Base-by-base conservation (phyloP, 805 yeast species). In the Nematodospora valgi region DNA sequence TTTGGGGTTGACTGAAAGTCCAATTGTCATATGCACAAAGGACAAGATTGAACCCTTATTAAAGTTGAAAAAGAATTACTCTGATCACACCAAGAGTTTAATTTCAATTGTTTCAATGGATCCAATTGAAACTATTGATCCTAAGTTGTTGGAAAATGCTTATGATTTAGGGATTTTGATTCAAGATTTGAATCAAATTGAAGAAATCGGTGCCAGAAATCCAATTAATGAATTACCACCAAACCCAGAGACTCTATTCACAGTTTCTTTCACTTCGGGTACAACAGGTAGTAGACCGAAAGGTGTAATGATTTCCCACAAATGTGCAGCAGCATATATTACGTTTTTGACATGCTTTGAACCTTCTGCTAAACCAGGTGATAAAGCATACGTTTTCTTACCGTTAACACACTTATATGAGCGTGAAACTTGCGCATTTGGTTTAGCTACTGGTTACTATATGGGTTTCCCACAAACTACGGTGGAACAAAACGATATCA, bases 241-340 rank as follows among this genome's bases (percentile, higher is more conserved):
- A 7, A 46, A 45, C 30, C 51, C 59, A 14, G 62, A 64, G 9
- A 44, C 68, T 9, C 41, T 58, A 16, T 64, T 56, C 44, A 66
- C 73, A 15, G 64, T 68, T 20, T 62, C 68, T 14, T 68, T 70
- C 39, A 62, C 73, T 30, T 82, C 85, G 5, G 71, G 76, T 27
- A 80, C 86, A 15, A 78, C 85, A n/a, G 89, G 93, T 37, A 74
- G 80, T 27, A 48, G 58, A 36, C 86, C 91, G 42, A 85, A 84
- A 63, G 91, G 91, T 48, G 91, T 81, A 17, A 76, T 78, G 20
- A 62, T 82, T 42, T 39, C 52, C 12, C 60, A 55, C 27, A 34
- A 34, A 11, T 45, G 40, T 27, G 51, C 49, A 4, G 47, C 49
- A 14, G 35, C 52, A 10, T 52, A 48, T 13, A 40, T 44, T 3